phyloP scores from a whole-genome alignment of 2,329 filamentous ascomycete genomes.

The Diaporthe aspalathi region DNA sequence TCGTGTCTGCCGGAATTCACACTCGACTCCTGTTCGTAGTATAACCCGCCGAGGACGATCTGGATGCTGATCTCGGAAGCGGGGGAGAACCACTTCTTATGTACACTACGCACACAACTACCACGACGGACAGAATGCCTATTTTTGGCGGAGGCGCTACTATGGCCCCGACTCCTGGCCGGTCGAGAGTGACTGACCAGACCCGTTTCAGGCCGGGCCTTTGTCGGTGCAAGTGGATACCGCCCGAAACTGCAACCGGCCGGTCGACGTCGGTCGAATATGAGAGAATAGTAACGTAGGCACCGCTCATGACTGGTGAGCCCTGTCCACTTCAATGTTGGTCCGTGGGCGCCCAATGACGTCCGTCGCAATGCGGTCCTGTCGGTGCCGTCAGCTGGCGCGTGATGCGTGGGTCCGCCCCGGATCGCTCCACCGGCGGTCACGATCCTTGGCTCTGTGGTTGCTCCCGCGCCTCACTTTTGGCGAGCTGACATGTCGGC shows the following conservation, averaged over 20 bases:
- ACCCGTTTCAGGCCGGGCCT: conserved; percentile 24
- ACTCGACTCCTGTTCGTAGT: neutral
- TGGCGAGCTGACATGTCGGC: neutral
- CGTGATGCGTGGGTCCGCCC: conserved; percentile 21
- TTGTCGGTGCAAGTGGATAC: conserved; percentile 8
- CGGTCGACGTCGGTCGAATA: conserved; percentile 1
- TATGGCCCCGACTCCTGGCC: neutral
- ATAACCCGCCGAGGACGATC: neutral
- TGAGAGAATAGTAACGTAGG: conserved; percentile 8
- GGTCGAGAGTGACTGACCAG: neutral
- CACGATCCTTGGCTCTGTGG: conserved; percentile 25
- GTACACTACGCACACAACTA: neutral
- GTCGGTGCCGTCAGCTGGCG: conserved; percentile 13
- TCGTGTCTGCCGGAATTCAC: neutral
- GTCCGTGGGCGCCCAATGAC: neutral
- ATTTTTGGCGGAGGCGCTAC: neutral
- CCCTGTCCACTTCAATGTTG: neutral
- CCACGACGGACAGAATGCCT: neutral
- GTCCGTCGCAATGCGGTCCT: conserved; percentile 1
- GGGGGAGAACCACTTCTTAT: neutral
- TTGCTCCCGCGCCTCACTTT: conserved; percentile 13
- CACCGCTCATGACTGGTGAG: neutral
- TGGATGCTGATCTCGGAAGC: conserved; percentile 5
- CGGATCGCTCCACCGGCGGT: conserved; percentile 19
- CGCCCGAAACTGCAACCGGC: neutral